A percentile compares a stretch with the other conserved stretches of the same genome.
Evolutionary conservation across 2,329 filamentous ascomycete genomes (phyloP).

Genomic region (Stromatinia cepivora): DNA sequence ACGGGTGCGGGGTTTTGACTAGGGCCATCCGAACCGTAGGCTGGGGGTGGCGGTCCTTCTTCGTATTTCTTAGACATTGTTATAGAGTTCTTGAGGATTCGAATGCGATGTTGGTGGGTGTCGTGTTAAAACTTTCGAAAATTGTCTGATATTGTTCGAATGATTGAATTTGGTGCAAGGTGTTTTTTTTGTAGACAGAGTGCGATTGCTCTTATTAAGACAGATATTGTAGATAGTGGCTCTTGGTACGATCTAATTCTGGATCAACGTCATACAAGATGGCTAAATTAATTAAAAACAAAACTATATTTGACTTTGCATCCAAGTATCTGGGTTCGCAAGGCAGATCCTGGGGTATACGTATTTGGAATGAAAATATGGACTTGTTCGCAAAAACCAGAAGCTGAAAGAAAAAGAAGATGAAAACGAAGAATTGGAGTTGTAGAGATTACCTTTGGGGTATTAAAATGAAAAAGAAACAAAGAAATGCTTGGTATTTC

Average conservation of each 20-base stretch:
- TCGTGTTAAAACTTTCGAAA: not conserved
- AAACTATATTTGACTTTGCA: constrained; percentile 2
- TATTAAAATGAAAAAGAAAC: not conserved
- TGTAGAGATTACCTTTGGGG: not conserved
- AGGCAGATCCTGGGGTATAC: not conserved
- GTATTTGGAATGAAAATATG: not conserved
- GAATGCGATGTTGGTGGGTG: not conserved
- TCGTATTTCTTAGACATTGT: constrained; percentile 32
- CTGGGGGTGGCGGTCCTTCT: constrained; percentile 33
- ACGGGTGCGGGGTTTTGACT: constrained; percentile 13
- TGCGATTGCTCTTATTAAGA: not conserved
- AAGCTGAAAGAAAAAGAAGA: not conserved
- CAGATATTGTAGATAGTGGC: constrained; percentile 4
- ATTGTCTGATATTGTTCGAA: not conserved
- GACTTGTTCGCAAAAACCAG: not conserved
- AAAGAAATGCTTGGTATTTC: constrained; percentile 13
- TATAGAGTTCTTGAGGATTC: not conserved
- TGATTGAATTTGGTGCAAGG: not conserved
- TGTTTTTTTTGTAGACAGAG: not conserved
- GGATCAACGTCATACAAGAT: constrained; percentile 10
- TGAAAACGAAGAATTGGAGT: not conserved
- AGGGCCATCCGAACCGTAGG: constrained; percentile 29
- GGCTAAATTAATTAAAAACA: not conserved
- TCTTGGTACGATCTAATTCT: not conserved
- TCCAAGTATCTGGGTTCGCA: not conserved